A percentile compares a stretch with the other conserved stretches of the same genome.
These are phyloP conservation scores for Aspergillus haitiensis DNA, from an alignment of 495 filamentous ascomycete genomes.

Conservation along the genomic window DNA sequence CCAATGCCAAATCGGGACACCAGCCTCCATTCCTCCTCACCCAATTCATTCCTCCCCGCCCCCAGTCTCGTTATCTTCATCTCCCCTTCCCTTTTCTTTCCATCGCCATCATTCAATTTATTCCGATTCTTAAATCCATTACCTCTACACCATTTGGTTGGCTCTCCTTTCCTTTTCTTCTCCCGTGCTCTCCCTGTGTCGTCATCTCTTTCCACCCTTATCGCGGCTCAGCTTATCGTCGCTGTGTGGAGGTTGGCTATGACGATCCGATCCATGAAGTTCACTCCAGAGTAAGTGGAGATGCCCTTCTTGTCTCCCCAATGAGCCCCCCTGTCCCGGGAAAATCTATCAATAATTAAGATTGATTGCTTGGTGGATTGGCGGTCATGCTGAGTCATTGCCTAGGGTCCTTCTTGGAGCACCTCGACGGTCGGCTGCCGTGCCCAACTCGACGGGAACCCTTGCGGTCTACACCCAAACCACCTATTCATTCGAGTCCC, in stretches of 20 bases:
- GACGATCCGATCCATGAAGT: conserved; percentile 66
- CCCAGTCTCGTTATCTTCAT: conserved; percentile 18
- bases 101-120: not conserved
- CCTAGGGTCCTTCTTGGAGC: conserved; percentile 73
- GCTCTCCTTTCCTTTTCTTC: not conserved
- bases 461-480: conserved; percentile 71
- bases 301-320: not conserved
- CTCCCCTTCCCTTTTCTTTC: conserved; percentile 20
- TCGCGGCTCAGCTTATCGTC: conserved; percentile 17
- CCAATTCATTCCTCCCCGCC: conserved; percentile 11
- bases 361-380: not conserved
- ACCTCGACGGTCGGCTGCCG: conserved; percentile 72
- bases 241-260: conserved; percentile 40
- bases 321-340: not conserved
- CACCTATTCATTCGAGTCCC: conserved; percentile 80
- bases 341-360: not conserved
- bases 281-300: conserved; percentile 63
- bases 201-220: conserved; percentile 14
- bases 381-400: conserved; percentile 17
- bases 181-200: conserved; percentile 5
- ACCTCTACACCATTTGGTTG: not conserved
- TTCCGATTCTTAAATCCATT: not conserved
- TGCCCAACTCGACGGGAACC: conserved; percentile 71
- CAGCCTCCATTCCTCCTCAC: conserved; percentile 7
- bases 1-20: conserved; percentile 7